Evolutionary conservation across 139 green algal species (phyloP), one percentile per base, ranked within the genome.

Genomic region (Chlamydomonas sp.): DNA sequence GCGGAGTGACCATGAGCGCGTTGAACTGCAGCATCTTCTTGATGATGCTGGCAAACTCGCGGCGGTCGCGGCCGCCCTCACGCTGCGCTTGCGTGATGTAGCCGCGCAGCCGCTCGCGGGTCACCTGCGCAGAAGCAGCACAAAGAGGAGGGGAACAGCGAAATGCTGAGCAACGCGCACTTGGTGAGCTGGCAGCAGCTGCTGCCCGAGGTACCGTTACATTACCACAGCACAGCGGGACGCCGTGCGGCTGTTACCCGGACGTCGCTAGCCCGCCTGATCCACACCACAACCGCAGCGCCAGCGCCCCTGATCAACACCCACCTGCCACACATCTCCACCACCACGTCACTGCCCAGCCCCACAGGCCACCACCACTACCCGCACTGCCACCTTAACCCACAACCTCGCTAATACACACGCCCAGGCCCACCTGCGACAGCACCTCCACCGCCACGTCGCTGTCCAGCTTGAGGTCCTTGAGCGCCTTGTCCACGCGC

Each of bases 21-120:
- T 95, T 98, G 95, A 98, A 99, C 89, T 97, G 73, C 49, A 99
- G 94, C 90, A 99, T 93, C 91, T 97, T 96, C 93, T 98, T 98
- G 8, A 99, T 93, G 93, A 96, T 94, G 82, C 96, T 95, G 64
- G 93, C 95, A 3, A 89, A 90, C n/a, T 95, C 94, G 69, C 95
- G 86, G 3, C 95, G 91, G 93, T 93, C 92, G 63, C 89, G 89
- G 63, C 72, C 62, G 61, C 82, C 80, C 69, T 92, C 91, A 74
- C 93, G 93, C 90, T 91, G 86, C 1, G 92, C 91, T 80, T 92
- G 88, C 16, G 84, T 83, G 49, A 93, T 81, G 81, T 94, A 95
- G 7, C 81, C 64, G 20, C 89, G 89, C 78, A 95, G 86, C 2
- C 91, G 88, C 83, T 93, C 87, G 73, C 91, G 91, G 1, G 92